phyloP scores from a whole-genome alignment of 2,329 filamentous ascomycete species.

The Talaromyces sp. region DNA sequence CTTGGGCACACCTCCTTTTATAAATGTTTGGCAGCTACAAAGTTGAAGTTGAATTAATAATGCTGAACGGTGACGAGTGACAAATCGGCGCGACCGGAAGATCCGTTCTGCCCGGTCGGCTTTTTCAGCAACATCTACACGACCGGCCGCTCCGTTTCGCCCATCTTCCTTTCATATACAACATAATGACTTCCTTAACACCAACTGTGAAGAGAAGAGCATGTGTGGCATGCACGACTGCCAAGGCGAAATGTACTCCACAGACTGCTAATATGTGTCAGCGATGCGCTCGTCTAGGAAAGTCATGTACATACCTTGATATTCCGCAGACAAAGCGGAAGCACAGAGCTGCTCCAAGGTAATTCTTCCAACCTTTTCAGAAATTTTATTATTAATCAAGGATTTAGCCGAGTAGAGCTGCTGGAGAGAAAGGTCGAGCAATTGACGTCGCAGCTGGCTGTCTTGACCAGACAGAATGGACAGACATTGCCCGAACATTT shows the following conservation, averaged over 20 bases:
- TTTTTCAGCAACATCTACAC: neutral
- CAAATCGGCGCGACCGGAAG: neutral
- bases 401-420: slow-evolving; percentile 22
- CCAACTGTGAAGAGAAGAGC: slow-evolving; percentile 23
- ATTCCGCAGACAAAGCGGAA: slow-evolving; percentile 27
- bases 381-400: slow-evolving; percentile 10
- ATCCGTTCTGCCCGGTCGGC: neutral
- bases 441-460: slow-evolving; percentile 22
- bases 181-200: neutral
- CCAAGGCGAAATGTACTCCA: slow-evolving; percentile 27
- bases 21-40: neutral
- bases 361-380: neutral
- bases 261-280: slow-evolving; percentile 23
- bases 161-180: neutral
- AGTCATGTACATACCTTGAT: slow-evolving; percentile 27
- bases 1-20: neutral
- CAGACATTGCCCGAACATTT: slow-evolving; percentile 15
- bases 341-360: slow-evolving; percentile 22
- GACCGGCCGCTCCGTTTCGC: neutral
- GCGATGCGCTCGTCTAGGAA: slow-evolving; percentile 25
- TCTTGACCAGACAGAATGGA: slow-evolving; percentile 20
- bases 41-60: neutral
- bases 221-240: slow-evolving; percentile 25
- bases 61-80: neutral
- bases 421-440: slow-evolving; percentile 25